Evolutionary conservation across 257 asterid species (phyloP).

Genomic region (Solanum tarapatanum): DNA sequence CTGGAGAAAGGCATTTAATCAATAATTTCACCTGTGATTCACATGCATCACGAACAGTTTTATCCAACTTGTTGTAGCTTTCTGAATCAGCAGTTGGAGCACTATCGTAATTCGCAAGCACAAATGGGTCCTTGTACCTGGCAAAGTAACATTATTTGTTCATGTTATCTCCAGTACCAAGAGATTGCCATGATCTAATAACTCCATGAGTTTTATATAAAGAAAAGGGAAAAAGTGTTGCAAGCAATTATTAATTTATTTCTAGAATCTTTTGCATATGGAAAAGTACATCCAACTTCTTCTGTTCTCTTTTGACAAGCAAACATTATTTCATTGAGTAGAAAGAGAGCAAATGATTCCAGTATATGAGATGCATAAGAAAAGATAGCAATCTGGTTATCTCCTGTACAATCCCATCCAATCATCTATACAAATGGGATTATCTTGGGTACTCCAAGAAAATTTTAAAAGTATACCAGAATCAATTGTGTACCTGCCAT

Average conservation of each 20-base stretch:
- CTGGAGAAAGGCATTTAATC: neutral
- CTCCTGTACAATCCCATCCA: neutral
- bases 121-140: slow-evolving; percentile 74
- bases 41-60: slow-evolving; percentile 51
- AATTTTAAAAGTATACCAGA: neutral
- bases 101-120: slow-evolving; percentile 69
- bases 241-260: neutral
- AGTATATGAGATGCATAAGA: neutral
- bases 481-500: neutral
- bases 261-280: neutral
- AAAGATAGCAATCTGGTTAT: neutral
- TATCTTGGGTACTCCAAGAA: neutral
- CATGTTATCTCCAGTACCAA: neutral
- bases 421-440: neutral
- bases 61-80: slow-evolving; percentile 48
- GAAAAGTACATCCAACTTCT: neutral
- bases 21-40: slow-evolving; percentile 54
- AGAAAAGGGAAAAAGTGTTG: neutral
- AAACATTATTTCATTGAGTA: neutral
- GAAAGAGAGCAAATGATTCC: neutral
- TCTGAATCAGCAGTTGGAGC: slow-evolving; percentile 93
- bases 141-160: neutral
- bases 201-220: neutral
- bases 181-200: neutral
- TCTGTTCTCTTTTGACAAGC: neutral